phyloP scores from a whole-genome alignment of 257 asterid genomes.

The Solanum microdontum region DNA sequence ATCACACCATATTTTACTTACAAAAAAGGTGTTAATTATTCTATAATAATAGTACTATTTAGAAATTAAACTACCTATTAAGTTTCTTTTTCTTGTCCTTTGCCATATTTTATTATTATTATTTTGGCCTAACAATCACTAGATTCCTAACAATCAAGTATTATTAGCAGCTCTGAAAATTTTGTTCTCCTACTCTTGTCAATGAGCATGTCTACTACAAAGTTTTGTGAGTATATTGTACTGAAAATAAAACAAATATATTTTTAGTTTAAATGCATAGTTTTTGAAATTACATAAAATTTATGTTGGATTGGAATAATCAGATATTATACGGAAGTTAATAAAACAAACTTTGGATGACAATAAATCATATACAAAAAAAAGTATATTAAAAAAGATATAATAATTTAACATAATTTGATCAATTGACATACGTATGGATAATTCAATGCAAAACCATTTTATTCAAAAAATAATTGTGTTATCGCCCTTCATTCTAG shows the following conservation, averaged over 20 bases:
- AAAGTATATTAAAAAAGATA: neutral
- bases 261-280: neutral
- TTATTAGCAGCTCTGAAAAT: neutral
- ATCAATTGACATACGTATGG: neutral
- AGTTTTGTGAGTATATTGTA: neutral
- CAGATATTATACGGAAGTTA: neutral
- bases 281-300: neutral
- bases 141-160: neutral
- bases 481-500: neutral
- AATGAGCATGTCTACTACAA: neutral
- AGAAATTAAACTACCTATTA: neutral
- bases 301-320: neutral
- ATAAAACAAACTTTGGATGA: neutral
- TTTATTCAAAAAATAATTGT: neutral
- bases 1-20: neutral
- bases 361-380: neutral
- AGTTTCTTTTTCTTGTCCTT: neutral
- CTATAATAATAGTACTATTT: neutral
- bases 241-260: neutral
- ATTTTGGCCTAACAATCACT: neutral
- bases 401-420: neutral
- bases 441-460: accelerated
- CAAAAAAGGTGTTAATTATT: neutral
- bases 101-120: neutral
- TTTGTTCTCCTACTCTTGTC: neutral